Percentiles rank a stretch among this genome's conserved stretches.
Conservation (phyloP, 352 stramenopile species). For the Blastocystis sp. region DNA sequence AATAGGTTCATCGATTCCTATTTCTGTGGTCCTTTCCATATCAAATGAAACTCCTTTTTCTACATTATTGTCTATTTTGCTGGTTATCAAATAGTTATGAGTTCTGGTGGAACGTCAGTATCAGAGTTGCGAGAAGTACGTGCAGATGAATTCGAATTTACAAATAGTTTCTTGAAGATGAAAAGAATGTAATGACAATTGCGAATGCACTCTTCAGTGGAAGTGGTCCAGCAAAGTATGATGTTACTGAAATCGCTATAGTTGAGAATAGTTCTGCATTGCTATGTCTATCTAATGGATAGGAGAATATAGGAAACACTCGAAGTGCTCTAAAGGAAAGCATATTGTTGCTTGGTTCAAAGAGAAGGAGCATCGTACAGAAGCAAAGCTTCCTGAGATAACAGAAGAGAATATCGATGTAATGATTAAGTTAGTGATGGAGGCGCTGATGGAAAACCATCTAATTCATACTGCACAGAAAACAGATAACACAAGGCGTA, state of each 20-base stretch:
- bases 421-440: constrained; percentile 1
- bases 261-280: background rate
- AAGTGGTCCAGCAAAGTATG: constrained; percentile 33
- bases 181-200: constrained; percentile 43
- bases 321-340: constrained; percentile 33
- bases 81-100: background rate
- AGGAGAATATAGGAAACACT: constrained; percentile 54
- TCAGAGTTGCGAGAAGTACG: background rate
- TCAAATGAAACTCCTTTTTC: constrained; percentile 37
- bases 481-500: background rate
- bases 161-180: constrained; percentile 3
- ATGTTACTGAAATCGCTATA: constrained; percentile 11
- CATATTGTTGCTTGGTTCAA: constrained; percentile 37
- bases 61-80: background rate
- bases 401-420: background rate
- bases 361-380: background rate
- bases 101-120: background rate
- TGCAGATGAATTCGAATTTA: background rate
- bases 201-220: constrained; percentile 19
- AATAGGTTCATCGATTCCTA: no score
- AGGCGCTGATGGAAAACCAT: background rate
- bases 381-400: background rate
- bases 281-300: background rate
- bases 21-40: no score
- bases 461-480: constrained; percentile 25